Base-by-base conservation (phyloP, 225 moss, liverwort and hornwort species). In the Bryoerythrophyllum caledonicum region DNA sequence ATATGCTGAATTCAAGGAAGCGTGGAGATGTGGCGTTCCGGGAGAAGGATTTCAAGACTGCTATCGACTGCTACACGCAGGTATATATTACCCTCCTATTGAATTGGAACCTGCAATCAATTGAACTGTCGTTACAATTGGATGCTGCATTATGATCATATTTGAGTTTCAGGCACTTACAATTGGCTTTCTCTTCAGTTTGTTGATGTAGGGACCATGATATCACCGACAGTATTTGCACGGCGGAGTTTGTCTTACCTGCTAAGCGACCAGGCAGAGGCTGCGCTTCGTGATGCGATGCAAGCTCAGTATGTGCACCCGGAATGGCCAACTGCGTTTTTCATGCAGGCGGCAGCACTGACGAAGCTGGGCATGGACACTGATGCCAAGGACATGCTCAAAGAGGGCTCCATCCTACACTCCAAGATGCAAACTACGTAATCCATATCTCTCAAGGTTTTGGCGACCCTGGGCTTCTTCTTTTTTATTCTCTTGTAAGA, bases 241-340 rank as follows among this genome's bases (percentile, higher is more conserved):
- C 89, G 96, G 40, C 86, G 96, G 63, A 94, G 94, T 70, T 75
- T 92, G 55, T 89, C 96, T 26, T 92, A 96, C 70, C 71, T 96
- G 59, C 82, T 96, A 9, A 92, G 89, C 79, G 91, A 94, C 5
- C 94, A 94, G 82, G 94, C 96, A 73, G 96, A 96, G 74, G 93
- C 92, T 55, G 92, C 94, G 8, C 75, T 96, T 46, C 87, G 94
- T 73, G 96, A 96, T 87, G 96, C 92, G 17, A 96, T 96, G 96
- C 94, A 96, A 87, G 96, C 94, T 10, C 96, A 96, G 70, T 94
- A 89, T 75, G 96, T 96, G 49, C 92, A 94, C 82, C 91, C 94
- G 0, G 96, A 93, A 80, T 96, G 94, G 92, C 89, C 96, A 1
- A 94, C 92, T 78, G 96, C 96, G 40, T 96, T 94, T 63, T 96